Evolutionary conservation across 2,329 filamentous ascomycete species (phyloP).

Genomic region (Fusarium subglutinans): DNA sequence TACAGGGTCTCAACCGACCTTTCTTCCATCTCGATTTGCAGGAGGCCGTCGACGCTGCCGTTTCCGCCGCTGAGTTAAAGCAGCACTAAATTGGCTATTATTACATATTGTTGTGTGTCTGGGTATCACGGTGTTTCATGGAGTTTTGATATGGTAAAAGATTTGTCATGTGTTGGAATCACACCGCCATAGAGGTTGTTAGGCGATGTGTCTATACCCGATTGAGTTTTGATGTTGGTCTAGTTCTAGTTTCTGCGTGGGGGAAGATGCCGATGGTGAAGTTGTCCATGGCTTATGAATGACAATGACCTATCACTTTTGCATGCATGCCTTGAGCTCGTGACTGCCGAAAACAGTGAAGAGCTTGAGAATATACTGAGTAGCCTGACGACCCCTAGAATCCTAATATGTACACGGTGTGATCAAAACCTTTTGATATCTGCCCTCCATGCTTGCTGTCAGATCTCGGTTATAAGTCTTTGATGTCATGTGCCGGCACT

Average conservation of each 20-base stretch:
- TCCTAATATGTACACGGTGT: neutral
- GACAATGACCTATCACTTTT: neutral
- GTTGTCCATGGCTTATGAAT: neutral
- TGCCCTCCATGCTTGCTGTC: neutral
- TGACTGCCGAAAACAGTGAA: neutral
- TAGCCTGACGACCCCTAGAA: neutral
- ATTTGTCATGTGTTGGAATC: neutral
- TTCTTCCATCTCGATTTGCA: constrained; percentile 63
- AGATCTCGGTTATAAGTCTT: neutral
- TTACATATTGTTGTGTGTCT: neutral
- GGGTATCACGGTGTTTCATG: constrained; percentile 12
- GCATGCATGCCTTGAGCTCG: too few relatives aligned
- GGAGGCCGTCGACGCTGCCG: constrained; percentile 57
- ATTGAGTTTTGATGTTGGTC: neutral
- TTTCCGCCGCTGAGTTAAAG: constrained; percentile 48
- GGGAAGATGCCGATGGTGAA: neutral
- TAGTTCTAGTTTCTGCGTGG: neutral
- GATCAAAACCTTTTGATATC: neutral
- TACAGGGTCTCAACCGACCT: constrained; percentile 59
- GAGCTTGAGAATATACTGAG: too few relatives aligned
- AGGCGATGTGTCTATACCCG: neutral
- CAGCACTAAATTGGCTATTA: constrained; percentile 26
- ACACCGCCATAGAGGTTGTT: neutral
- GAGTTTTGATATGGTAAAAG: neutral
- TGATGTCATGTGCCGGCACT: neutral